Base-by-base conservation (phyloP, 768 basidiomycete genomes). In the Termitomyces sp. region DNA sequence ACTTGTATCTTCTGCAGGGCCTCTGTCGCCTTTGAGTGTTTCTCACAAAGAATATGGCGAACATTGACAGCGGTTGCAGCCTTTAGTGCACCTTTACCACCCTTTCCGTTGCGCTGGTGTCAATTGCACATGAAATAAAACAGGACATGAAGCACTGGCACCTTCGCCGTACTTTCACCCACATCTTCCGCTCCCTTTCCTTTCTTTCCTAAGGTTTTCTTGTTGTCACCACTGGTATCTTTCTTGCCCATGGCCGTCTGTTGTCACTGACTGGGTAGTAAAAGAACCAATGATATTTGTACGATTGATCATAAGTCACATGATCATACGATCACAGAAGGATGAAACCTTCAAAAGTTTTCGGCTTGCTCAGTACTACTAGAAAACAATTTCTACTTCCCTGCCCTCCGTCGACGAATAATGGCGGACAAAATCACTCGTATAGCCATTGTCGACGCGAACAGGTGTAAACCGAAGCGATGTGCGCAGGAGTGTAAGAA, bases 401-500 rank as follows among this genome's bases (percentile, higher is more conserved):
- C 55, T 56, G 54, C 52, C 30, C 49, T 56, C 58, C 52, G 52
- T 54, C 58, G 38, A 58, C 51, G 42, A 53, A 57, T 53, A 60
- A 92, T 94, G 92, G 80, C 88, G 38, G 96, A 97, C 78, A 96
- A 95, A 73, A 94, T 98, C 66, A 99, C 97, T 54, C 88, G 97
- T 80, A 94, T 98, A 68, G 96, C 96, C 61, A 94, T 98, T 67
- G 91, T 93, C 63, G 90, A 94, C 70, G 65, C 88, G 9, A 94
- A 95, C 78, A 82, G 86, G 56, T 98, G 96, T 79, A 96, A 97
- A 70, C 97, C 97, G 20, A 98, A 99, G 74, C 80, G 92, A 75
- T 94, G 93, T 65, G 90, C 94, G 26, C 95, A 96, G 69, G 97
- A 98, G 75, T 99, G 97, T 77, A 98, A 96, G 82, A 96, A 98